phyloP scores from a whole-genome alignment of 176 grass and related monocot genomes.

The Ananas comosus region DNA sequence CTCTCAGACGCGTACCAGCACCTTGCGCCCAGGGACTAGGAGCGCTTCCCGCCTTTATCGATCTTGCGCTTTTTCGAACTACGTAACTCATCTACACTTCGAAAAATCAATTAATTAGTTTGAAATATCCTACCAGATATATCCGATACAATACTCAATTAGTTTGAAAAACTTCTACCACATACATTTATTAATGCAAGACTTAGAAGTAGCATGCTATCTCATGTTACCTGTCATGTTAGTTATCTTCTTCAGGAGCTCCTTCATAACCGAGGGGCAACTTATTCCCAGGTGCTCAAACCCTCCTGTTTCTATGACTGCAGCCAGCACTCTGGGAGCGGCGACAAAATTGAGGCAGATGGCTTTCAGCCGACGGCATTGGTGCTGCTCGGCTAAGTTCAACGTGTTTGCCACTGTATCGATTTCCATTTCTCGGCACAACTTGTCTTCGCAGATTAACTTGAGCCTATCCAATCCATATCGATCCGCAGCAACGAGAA shows the following conservation, averaged over 20 bases:
- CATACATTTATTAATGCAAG: too few relatives aligned
- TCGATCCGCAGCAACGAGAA: constrained; percentile 45
- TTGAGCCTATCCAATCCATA: constrained; percentile 34
- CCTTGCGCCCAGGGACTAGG: too few relatives aligned
- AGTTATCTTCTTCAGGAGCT: constrained; percentile 22
- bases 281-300: constrained; percentile 12
- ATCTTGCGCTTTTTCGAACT: too few relatives aligned
- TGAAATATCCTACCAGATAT: too few relatives aligned
- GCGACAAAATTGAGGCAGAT: constrained; percentile 20
- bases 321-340: constrained; percentile 19
- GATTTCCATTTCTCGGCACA: constrained; percentile 3
- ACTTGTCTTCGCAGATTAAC: constrained; percentile 29
- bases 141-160: too few relatives aligned
- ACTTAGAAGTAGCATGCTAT: too few relatives aligned
- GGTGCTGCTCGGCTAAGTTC: constrained; percentile 21
- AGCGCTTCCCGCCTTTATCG: too few relatives aligned
- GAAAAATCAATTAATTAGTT: too few relatives aligned
- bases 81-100: too few relatives aligned
- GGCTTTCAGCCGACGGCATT: constrained; percentile 11
- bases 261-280: constrained; percentile 33
- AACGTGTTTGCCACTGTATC: constrained; percentile 23
- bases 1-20: too few relatives aligned
- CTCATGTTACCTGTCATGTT: too few relatives aligned
- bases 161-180: too few relatives aligned
- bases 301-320: constrained; percentile 17